phyloP scores from a whole-genome alignment of 2,329 filamentous ascomycete genomes.

The Grosmannia clavigera region DNA sequence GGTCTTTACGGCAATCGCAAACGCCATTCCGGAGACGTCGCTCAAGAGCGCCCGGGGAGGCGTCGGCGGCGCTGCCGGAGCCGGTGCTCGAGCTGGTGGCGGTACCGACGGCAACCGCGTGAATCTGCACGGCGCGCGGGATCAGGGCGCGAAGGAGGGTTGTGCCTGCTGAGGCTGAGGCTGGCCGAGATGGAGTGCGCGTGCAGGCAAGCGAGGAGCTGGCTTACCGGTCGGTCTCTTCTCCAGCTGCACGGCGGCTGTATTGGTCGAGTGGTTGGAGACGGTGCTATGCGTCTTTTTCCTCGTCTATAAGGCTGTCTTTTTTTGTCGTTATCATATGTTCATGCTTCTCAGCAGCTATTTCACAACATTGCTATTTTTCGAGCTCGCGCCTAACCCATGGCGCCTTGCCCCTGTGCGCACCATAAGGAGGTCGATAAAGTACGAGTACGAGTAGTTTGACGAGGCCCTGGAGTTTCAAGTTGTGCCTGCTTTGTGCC shows the following conservation, averaged over 20 bases:
- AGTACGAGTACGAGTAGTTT: no score
- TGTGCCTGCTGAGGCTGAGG: constrained; percentile 61
- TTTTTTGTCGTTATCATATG: not conserved
- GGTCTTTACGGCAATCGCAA: constrained; percentile 96
- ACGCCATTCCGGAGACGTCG: constrained; percentile 93
- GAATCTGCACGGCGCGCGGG: constrained; percentile 63
- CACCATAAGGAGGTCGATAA: no score
- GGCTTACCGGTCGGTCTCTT: not conserved
- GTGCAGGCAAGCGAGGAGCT: not conserved
- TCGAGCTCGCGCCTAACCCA: no score
- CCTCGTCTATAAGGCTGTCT: not conserved
- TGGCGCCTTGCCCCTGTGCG: no score
- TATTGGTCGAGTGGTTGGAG: not conserved
- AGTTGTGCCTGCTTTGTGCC: no score
- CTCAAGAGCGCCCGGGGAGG: constrained; percentile 73
- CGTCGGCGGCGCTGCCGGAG: constrained; percentile 41
- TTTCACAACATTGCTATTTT: not conserved
- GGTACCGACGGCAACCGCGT: constrained; percentile 61
- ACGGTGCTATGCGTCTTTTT: not conserved
- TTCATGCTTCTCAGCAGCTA: not conserved
- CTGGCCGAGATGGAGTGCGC: not conserved
- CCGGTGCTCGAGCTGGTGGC: constrained; percentile 34
- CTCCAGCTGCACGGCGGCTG: not conserved
- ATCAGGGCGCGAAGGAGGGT: constrained; percentile 71
- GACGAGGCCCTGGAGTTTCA: no score